Evolutionary conservation across 805 yeast species (phyloP).

Genomic region (Pichia nakasei): DNA sequence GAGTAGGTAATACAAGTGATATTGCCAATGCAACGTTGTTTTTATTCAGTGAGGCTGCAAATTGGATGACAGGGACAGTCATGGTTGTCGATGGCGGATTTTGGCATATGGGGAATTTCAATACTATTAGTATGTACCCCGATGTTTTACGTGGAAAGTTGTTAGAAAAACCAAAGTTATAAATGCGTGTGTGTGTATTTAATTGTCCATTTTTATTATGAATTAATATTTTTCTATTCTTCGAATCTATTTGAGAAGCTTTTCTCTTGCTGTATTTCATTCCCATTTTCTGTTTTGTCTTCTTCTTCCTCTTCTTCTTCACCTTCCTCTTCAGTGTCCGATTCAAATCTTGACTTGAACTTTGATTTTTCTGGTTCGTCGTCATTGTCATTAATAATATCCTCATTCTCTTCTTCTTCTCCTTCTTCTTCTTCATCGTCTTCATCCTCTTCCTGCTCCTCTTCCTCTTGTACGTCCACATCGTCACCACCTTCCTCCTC

Average conservation of each 20-base stretch:
- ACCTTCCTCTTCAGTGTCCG: slow-evolving; percentile 4
- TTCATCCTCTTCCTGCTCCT: slow-evolving; percentile 1
- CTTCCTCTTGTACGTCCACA: not conserved
- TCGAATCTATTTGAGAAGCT: not conserved
- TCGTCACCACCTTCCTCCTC: slow-evolving; percentile 6
- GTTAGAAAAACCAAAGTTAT: slow-evolving; percentile 19
- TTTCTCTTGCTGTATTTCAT: too few species aligned
- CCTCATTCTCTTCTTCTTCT: not conserved
- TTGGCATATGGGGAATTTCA: slow-evolving; percentile 66
- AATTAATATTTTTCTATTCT: not conserved
- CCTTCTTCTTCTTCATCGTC: not conserved
- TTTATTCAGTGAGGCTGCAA: slow-evolving; percentile 75
- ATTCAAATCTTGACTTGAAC: slow-evolving; percentile 8
- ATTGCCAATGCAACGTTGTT: slow-evolving; percentile 84
- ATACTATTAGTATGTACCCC: slow-evolving; percentile 33
- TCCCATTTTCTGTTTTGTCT: not conserved
- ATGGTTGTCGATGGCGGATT: slow-evolving; percentile 84
- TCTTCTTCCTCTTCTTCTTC: slow-evolving; percentile 1
- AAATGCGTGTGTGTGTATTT: slow-evolving; percentile 1
- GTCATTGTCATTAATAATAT: not conserved
- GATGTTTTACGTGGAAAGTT: slow-evolving; percentile 27
- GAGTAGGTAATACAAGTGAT: slow-evolving; percentile 63
- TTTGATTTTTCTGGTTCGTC: not conserved
- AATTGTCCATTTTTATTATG: slow-evolving; percentile 4
- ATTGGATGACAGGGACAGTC: slow-evolving; percentile 67